Conservation (phyloP, 768 basidiomycete species). For the Wakefieldia striispora region DNA sequence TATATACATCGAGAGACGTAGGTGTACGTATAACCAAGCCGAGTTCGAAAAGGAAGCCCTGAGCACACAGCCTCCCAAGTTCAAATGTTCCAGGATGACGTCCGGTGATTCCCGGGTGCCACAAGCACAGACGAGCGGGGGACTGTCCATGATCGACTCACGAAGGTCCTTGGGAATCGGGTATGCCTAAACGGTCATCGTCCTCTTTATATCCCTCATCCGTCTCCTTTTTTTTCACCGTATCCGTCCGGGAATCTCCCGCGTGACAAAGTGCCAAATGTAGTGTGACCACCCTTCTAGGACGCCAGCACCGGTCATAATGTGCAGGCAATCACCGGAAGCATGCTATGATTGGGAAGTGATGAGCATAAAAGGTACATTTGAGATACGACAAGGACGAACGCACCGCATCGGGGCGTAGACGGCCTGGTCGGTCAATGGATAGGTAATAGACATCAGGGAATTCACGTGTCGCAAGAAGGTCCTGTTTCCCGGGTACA, state of each 20-base stretch:
- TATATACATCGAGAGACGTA: too few relatives aligned
- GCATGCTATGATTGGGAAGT: constrained; percentile 34
- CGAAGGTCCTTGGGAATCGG: too few relatives aligned
- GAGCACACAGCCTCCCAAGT: too few relatives aligned
- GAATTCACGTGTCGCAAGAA: constrained; percentile 42
- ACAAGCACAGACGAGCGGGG: too few relatives aligned
- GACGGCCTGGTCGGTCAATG: constrained; percentile 59
- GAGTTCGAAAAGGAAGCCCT: too few relatives aligned
- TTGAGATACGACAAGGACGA: neutral
- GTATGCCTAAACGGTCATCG: too few relatives aligned
- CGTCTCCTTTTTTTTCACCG: constrained; percentile 6
- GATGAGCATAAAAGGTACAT: neutral
- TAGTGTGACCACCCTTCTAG: constrained; percentile 53
- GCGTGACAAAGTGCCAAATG: constrained; percentile 47
- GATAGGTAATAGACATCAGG: constrained; percentile 56
- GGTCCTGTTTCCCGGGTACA: constrained; percentile 30
- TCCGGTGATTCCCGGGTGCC: too few relatives aligned
- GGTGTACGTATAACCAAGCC: too few relatives aligned
- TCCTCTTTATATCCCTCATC: neutral
- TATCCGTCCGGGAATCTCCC: constrained; percentile 32
- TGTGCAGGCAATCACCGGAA: constrained; percentile 45
- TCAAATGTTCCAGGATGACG: too few relatives aligned
- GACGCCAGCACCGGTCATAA: constrained; percentile 46
- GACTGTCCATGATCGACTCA: too few relatives aligned
- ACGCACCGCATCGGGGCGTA: constrained; percentile 66